Evolutionary conservation across 768 basidiomycete genomes (phyloP), one percentile per base, ranked within the genome.

Genomic region (Pisolithus tinctorius): DNA sequence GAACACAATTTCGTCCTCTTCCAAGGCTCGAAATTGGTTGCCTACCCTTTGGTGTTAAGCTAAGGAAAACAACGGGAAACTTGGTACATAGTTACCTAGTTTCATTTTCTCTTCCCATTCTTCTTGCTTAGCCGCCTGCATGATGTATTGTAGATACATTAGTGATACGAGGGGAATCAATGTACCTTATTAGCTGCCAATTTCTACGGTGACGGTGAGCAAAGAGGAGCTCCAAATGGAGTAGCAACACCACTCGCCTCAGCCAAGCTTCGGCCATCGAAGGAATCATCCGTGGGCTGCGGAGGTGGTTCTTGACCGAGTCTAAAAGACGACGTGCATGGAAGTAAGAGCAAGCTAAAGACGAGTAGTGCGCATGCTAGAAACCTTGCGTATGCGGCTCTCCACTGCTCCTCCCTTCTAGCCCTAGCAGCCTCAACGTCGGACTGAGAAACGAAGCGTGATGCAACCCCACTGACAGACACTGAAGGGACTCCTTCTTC

Each of bases 101-200:
- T 90, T 91, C 54, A 82, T 88, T 64, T 87, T 87, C 66, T 90
- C 87, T 63, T 93, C 90, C 87, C 88, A 93, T 80, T 93, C 88
- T 66, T 93, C 90, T 69, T 93, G 88, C 67, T 92, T 91, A 57
- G 88, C 88, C 61, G 84, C 81, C 88, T 90, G 57, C 17, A 45
- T 34, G 41, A 42, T 23, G 40, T 49, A 27, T 64, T 49, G 61
- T 40, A 42, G 42, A 30, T 45, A 30, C 17, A 4, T 17, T 17
- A 45, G 46, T 34, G 50, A 48, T 30, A 42, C 50, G 20, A 5
- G 39, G 34, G 48, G 29, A 26, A 40, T 54, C 4, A 50, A 64
- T 74, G 65, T 65, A 88, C 88, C 76, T 80, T 88, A 66, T 93
- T 93, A 41, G 88, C 87, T 58, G 90, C 90, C 51, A 93, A 76